These are phyloP conservation scores for Isochrysis galbana DNA, from an alignment of 78 protist genomes.

Conservation along the genomic window DNA sequence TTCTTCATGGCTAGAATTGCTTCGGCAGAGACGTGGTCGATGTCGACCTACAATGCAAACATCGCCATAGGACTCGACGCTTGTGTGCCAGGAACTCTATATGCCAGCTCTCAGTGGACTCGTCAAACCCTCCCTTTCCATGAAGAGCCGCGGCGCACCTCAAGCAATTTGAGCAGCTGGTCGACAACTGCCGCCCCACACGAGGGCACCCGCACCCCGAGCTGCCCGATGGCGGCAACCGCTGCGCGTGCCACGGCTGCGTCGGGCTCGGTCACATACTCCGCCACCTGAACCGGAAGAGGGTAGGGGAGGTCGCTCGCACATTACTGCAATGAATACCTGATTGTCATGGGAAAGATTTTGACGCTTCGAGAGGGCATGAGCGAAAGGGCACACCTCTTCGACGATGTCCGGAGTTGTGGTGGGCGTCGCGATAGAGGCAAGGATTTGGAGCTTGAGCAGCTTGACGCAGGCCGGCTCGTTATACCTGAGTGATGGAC, in stretches of 20 bases:
- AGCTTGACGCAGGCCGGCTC: conserved; percentile 78
- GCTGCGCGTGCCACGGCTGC: conserved; percentile 16
- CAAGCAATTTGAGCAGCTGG: conserved; percentile 33
- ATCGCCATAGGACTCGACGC: too few species aligned
- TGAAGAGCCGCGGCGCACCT: too few species aligned
- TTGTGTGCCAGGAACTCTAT: too few species aligned
- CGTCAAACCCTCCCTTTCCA: too few species aligned
- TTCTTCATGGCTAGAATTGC: conserved; percentile 45
- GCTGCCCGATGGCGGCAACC: background rate
- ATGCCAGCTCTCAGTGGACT: too few species aligned
- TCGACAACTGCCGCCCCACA: background rate
- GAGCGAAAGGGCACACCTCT: too few species aligned
- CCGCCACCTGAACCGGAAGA: too few species aligned
- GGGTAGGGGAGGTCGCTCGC: too few species aligned
- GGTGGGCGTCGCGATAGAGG: conserved; percentile 29
- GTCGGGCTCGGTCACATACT: conserved; percentile 67
- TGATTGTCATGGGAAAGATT: too few species aligned
- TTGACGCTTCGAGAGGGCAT: too few species aligned
- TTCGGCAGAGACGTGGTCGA: conserved; percentile 29
- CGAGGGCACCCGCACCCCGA: background rate
- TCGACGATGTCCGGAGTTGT: conserved; percentile 60
- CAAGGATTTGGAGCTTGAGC: conserved; percentile 78
- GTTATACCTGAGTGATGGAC: conserved; percentile 32
- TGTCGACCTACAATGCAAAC: too few species aligned
- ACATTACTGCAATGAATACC: too few species aligned